phyloP scores from a whole-genome alignment of 306 rosid species.

The Cucumis melo region DNA sequence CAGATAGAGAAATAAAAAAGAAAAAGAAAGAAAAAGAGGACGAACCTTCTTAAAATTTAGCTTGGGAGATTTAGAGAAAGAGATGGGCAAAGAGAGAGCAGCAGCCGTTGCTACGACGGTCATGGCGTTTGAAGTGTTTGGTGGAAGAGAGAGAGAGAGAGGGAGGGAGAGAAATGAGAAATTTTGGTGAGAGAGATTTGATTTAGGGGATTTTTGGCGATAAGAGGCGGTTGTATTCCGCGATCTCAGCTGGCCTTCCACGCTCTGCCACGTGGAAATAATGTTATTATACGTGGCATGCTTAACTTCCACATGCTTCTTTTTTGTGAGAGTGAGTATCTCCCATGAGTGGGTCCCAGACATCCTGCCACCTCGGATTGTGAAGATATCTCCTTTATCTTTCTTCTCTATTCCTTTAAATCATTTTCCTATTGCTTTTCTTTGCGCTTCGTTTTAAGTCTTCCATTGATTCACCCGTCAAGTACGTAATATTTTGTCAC shows the following conservation, averaged over 20 bases:
- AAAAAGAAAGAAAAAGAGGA: too few species aligned
- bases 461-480: not conserved
- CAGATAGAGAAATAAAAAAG: not conserved
- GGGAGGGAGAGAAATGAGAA: not conserved
- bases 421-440: not conserved
- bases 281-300: constrained; percentile 26
- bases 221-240: constrained; percentile 56
- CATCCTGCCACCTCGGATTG: constrained; percentile 51
- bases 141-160: not conserved
- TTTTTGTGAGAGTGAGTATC: constrained; percentile 1
- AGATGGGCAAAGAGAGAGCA: constrained; percentile 52
- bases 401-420: not conserved
- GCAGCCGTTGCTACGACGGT: constrained; percentile 70
- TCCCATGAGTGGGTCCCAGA: constrained; percentile 22
- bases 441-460: not conserved
- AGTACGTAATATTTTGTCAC: not conserved
- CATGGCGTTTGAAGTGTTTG: constrained; percentile 40
- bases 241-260: constrained; percentile 61
- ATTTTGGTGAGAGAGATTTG: constrained; percentile 8
- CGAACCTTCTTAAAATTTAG: constrained; percentile 47
- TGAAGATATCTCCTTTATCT: constrained; percentile 27
- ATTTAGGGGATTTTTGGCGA: constrained; percentile 25
- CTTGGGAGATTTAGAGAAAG: constrained; percentile 34
- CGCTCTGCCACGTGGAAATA: constrained; percentile 44
- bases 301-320: constrained; percentile 39